A percentile compares a stretch with the other conserved stretches of the same genome.
phyloP scores from a whole-genome alignment of 2,329 filamentous ascomycete species.

The Arthrobotrys entomopaga region DNA sequence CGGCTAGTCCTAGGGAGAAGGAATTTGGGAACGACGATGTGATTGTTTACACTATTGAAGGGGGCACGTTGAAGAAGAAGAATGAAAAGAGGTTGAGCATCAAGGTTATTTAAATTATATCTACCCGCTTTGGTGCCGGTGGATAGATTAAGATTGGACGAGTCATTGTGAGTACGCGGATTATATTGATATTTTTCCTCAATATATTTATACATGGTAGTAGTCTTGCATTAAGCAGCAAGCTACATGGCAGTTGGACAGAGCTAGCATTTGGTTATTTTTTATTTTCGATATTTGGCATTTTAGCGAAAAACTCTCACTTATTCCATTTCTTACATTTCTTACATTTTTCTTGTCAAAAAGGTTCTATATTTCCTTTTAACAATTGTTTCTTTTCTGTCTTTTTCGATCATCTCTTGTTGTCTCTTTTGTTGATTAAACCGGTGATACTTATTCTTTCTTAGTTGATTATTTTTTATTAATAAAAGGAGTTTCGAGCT shows the following conservation, averaged over 20 bases:
- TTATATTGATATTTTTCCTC: too few relatives aligned
- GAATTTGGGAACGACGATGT: conserved; percentile 23
- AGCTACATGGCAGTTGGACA: too few relatives aligned
- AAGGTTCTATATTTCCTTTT: background rate
- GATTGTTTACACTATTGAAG: conserved; percentile 39
- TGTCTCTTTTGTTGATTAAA: background rate
- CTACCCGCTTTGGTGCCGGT: too few relatives aligned
- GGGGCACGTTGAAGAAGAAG: conserved; percentile 25
- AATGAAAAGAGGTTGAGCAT: conserved; percentile 26
- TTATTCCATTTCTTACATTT: background rate
- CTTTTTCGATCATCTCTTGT: too few relatives aligned
- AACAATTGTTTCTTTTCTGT: background rate
- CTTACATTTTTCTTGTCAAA: background rate
- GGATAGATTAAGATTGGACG: too few relatives aligned
- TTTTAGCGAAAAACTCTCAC: background rate
- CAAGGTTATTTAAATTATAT: background rate
- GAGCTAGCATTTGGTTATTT: too few relatives aligned
- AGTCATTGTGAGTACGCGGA: too few relatives aligned
- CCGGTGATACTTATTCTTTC: too few relatives aligned
- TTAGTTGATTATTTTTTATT: too few relatives aligned
- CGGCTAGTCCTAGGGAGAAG: conserved; percentile 24
- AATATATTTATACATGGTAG: too few relatives aligned
- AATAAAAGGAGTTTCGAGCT: too few relatives aligned
- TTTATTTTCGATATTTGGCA: background rate
- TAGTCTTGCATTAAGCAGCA: too few relatives aligned